Evolutionary conservation across 164 flowering plant species (phyloP).

Genomic region (Liquidambar formosana): DNA sequence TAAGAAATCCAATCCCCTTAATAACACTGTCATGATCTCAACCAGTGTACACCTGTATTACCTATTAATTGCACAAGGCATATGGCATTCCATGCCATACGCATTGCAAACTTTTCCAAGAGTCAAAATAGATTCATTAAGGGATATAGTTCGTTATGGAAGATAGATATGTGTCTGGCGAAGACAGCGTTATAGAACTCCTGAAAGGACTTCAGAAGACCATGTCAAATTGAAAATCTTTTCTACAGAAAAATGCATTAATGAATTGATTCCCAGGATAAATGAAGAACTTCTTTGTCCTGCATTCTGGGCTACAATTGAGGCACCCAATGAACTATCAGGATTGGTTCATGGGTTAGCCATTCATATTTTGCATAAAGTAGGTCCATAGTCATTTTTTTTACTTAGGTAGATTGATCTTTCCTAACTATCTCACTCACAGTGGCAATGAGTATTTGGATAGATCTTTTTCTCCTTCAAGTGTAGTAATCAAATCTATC

Average conservation of each 20-base stretch:
- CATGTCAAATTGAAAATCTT: no score
- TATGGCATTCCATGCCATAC: background rate
- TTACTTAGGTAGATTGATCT: background rate
- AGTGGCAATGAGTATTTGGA: slow-evolving; percentile 70
- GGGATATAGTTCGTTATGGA: no score
- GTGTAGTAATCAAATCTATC: slow-evolving; percentile 93
- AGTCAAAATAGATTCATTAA: no score
- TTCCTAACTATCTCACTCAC: slow-evolving; percentile 42
- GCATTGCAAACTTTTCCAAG: background rate
- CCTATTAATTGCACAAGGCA: background rate
- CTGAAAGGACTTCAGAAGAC: no score
- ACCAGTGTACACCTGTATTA: no score
- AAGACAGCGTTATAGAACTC: no score
- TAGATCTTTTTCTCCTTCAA: slow-evolving; percentile 88
- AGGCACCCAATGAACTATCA: background rate
- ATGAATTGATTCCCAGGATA: background rate
- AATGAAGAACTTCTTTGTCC: background rate
- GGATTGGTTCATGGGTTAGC: background rate
- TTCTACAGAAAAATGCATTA: no score
- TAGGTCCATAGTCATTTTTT: background rate
- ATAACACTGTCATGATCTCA: no score
- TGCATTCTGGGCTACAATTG: background rate
- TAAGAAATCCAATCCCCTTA: background rate
- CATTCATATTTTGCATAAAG: background rate
- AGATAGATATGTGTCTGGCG: no score